These are phyloP conservation scores for Aspergillus sp. DNA, from an alignment of 2,329 filamentous ascomycete genomes.

Conservation along the genomic window DNA sequence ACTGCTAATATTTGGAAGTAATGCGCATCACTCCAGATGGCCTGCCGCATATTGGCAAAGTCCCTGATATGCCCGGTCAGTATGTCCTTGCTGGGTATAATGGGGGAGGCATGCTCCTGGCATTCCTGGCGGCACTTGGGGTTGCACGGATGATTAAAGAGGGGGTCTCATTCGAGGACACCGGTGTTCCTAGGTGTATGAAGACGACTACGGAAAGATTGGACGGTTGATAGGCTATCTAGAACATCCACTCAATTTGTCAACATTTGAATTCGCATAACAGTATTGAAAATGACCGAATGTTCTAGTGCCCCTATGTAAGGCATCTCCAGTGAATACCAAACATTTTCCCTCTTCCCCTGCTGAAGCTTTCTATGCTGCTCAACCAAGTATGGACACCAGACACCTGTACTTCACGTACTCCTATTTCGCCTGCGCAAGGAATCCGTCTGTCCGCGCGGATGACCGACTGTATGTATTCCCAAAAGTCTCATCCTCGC, in stretches of 20 bases:
- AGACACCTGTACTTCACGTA: too few relatives aligned
- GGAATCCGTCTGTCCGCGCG: constrained; percentile 47
- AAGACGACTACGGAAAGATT: background rate
- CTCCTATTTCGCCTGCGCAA: too few relatives aligned
- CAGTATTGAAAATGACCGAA: too few relatives aligned
- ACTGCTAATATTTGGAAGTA: background rate
- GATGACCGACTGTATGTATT: constrained; percentile 4
- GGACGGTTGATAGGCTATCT: too few relatives aligned
- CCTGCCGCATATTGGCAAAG: constrained; percentile 53
- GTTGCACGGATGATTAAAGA: constrained; percentile 56
- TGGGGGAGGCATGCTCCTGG: constrained; percentile 67
- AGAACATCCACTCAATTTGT: too few relatives aligned
- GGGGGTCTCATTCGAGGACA: background rate
- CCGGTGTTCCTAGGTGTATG: background rate
- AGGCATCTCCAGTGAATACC: too few relatives aligned
- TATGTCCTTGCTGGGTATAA: constrained; percentile 64
- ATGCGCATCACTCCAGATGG: constrained; percentile 36
- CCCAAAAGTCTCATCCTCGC: constrained; percentile 36
- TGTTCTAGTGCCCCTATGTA: too few relatives aligned
- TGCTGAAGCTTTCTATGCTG: too few relatives aligned
- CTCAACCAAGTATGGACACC: too few relatives aligned
- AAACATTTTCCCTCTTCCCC: too few relatives aligned
- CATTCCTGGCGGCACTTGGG: constrained; percentile 59
- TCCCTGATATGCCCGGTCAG: constrained; percentile 47
- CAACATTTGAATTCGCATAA: too few relatives aligned